Conservation (phyloP, 108 stramenopile species). For the Cyclotella cryptica region DNA sequence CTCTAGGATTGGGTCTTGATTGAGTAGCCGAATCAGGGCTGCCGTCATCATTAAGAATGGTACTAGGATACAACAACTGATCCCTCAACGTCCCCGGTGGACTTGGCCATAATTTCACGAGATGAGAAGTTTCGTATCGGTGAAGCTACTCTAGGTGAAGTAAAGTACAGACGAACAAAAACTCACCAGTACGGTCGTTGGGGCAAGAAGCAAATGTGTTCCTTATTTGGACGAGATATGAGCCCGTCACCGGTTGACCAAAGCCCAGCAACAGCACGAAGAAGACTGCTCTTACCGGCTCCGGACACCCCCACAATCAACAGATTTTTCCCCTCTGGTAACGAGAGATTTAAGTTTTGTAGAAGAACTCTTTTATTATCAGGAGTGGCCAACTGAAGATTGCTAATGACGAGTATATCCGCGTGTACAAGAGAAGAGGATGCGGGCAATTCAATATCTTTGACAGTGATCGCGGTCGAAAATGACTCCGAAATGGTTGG, state of each 20-base stretch:
- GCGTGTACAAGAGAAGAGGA: neutral
- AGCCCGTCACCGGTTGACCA: conserved; percentile 77
- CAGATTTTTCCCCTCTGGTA: conserved; percentile 59
- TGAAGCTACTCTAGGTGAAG: neutral
- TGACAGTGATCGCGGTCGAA: conserved; percentile 18
- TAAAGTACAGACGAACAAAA: too few species aligned
- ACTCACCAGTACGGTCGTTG: conserved; percentile 63
- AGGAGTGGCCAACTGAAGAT: conserved; percentile 61
- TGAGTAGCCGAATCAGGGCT: neutral
- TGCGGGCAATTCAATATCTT: conserved; percentile 6
- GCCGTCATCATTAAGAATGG: conserved; percentile 13
- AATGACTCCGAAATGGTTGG: too few species aligned
- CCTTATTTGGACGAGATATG: conserved; percentile 64
- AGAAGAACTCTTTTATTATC: conserved; percentile 59
- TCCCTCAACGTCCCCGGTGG: conserved; percentile 81
- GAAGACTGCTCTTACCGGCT: conserved; percentile 60
- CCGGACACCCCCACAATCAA: conserved; percentile 78
- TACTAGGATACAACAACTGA: conserved; percentile 77
- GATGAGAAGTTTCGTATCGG: neutral
- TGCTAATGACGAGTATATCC: conserved; percentile 47
- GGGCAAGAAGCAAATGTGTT: conserved; percentile 83
- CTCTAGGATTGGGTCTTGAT: conserved; percentile 24
- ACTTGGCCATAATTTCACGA: conserved; percentile 13
- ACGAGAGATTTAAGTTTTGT: conserved; percentile 50
- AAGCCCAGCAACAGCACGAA: conserved; percentile 86